Percentiles rank a stretch among this genome's conserved stretches.
These are phyloP conservation scores for Forsythia viridissima DNA, from an alignment of 257 asterid species.

Conservation along the genomic window DNA sequence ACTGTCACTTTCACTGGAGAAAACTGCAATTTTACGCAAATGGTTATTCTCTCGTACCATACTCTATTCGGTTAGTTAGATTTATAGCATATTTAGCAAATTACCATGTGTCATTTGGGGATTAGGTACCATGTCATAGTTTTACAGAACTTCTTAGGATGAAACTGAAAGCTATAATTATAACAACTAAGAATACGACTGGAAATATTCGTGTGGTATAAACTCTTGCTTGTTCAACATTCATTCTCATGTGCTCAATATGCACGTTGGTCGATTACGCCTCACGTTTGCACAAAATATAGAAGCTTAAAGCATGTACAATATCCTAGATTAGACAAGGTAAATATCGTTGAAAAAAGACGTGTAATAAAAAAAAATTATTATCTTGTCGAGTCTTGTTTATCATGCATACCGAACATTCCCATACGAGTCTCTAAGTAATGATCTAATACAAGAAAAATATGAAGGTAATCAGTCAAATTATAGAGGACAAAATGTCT, in stretches of 20 bases:
- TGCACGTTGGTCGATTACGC: too few species aligned
- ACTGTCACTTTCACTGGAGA: not conserved
- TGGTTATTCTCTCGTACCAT: not conserved
- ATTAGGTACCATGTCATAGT: conserved; percentile 19
- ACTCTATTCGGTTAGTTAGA: not conserved
- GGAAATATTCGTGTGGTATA: not conserved
- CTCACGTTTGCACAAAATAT: too few species aligned
- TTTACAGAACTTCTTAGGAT: conserved; percentile 6
- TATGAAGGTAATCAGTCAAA: not conserved
- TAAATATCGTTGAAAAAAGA: not conserved
- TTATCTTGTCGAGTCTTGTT: not conserved
- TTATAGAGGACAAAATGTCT: conserved; percentile 11
- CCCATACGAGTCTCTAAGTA: not conserved
- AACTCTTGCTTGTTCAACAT: not conserved
- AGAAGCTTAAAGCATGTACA: not conserved
- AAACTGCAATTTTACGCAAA: not conserved
- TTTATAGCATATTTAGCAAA: not conserved
- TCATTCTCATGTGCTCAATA: too few species aligned
- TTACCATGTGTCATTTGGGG: conserved; percentile 3
- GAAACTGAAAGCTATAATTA: conserved; percentile 6
- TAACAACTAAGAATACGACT: not conserved
- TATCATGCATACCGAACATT: not conserved
- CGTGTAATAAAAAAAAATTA: too few species aligned
- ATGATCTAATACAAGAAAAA: not conserved
- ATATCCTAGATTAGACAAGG: not conserved